Evolutionary conservation across 2,329 filamentous ascomycete species (phyloP), one percentile per base, ranked within the genome.

Genomic region (Hymenotorrendiella dingleyae): DNA sequence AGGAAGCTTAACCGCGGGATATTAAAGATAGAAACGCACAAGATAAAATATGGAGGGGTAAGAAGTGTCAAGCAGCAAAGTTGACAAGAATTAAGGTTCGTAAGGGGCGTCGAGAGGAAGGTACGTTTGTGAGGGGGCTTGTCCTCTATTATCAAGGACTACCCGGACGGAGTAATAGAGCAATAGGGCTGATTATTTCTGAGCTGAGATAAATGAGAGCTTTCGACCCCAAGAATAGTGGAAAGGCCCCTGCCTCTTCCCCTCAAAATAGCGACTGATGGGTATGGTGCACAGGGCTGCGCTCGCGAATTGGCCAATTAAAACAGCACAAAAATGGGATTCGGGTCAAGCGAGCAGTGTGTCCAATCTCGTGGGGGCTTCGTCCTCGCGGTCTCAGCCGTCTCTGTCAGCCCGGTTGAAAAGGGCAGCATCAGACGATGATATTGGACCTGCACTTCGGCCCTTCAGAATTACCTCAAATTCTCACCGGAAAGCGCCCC

Each of bases 251-350:
- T 9, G 11, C 17, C 21, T 20, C 10, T 28, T 40, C 27, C 37
- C 37, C 28, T 33, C 37, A 33, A 40, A 40, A 40, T 40, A 40
- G 37, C 14, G 37, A 40, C 19, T 10, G 24, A 22, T n/a, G 22
- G 14, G 37, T 16, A 12, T 30, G 7, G 21, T 40, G 37, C 10
- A 17, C 17, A 11, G 4, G 8, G 11, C 7, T n/a, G 9, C 17
- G 29, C 43, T 45, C 43, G 43, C n/a, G 43, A 45, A 45, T 41
- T 45, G 43, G 27, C 43, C 43, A 45, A 45, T 45, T 16, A n/a
- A 28, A 4, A 23, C 23, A 20, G 19, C 33, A n/a, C 33, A 22
- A 11, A 21, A 9, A 10, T 12, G n/a, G n/a, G n/a, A n/a, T n/a
- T n/a, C n/a, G n/a, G n/a, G n/a, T n/a, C n/a, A n/a, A n/a, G n/a